Evolutionary conservation across 1,139 yeast species (phyloP), one percentile per base, ranked within the genome.

Genomic region (Kodamaea arcana): DNA sequence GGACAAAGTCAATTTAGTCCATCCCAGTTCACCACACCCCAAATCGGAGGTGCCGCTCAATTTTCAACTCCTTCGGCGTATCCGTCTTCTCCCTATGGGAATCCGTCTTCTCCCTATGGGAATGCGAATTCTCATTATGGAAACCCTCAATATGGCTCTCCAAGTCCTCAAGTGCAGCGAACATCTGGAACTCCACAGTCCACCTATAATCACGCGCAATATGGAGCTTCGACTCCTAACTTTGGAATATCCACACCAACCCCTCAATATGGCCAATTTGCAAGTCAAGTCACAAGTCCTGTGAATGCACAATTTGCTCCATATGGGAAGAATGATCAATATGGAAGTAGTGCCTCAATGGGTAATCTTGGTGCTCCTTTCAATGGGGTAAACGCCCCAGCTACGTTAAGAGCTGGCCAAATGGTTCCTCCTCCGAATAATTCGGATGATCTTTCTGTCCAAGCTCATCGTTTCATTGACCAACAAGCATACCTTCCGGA

Each of bases 381-480:
- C 22, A 18, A 18, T 18, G 22, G 9, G 9, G 9, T 9, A 6
- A 6, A 6, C 6, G 22, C 22, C 22, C 22, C 22, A 18, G 6
- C 22, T 6, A 18, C 6, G 9, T 18, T 18, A 9, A 18, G 22
- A 9, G 9, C 22, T 18, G 9, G 9, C 6, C 6, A 7, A 18
- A 9, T 9, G 6, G 22, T 9, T 9, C 22, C 22, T 6, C 22
- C 22, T 18, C 22, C 9, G 22, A 40, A 31, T 9, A 43, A 41
- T 22, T 9, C 9, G 22, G 41, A 31, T 9, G 44, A 41, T 22
- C 69, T 78, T 18, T 69, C 83, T 3, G 64, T 86, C 15, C 71
- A 81, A 2, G 70, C 65, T 3, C 73, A 76, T 40, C 69, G 95
- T 42, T 65, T 68, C 49, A 58, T 56, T 17, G 74, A 74, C 31